Base-by-base conservation (phyloP, 331 rosid species). In the Quercus lobata region DNA sequence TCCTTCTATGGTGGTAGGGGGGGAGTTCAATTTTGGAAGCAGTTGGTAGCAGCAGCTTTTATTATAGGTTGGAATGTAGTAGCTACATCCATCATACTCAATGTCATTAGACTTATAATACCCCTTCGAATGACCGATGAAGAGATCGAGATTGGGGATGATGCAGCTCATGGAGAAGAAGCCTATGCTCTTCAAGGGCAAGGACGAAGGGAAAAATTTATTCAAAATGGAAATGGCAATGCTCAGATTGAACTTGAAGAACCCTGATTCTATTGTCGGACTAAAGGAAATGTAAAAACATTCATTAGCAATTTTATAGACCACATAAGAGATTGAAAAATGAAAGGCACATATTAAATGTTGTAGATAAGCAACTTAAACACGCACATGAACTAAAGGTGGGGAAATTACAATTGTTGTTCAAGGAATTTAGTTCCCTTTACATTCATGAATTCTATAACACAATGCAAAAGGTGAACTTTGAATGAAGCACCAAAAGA, bases 121-220 rank as follows among this genome's bases (percentile, higher is more conserved):
- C 74, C 73, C 32, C 74, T 76, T n/a, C 49, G 65, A 22, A 76
- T 65, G 74, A 49, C 74, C 0, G 54, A 76, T n/a, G 61, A 53
- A 52, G 65, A 76, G 65, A 62, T 54, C 22, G 0, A 19, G 14
- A n/a, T 66, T 49, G 80, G 74, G 65, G 80, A 76, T 12, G 73
- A 76, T 49, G 80, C 80, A 53, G 80, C 80, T 65, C 74, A 57
- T 3, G 46, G 61, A 70, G 71, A 71, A 29, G 76, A 57, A 60
- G 71, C 82, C 46, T 70, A 78, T 49, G 71, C 71, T 15, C 82
- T 79, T 19, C 30, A 57, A 44, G 63, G 70, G 65, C 52, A 79
- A 41, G 72, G 71, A 71, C 60, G 46, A 68, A 71, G 73, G 54
- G 76, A 78, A 32, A 19, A 21, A 15, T 18, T 37, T 61, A 58